Conservation (phyloP, 2,329 filamentous ascomycete species). For the Colletotrichum echinochloae region DNA sequence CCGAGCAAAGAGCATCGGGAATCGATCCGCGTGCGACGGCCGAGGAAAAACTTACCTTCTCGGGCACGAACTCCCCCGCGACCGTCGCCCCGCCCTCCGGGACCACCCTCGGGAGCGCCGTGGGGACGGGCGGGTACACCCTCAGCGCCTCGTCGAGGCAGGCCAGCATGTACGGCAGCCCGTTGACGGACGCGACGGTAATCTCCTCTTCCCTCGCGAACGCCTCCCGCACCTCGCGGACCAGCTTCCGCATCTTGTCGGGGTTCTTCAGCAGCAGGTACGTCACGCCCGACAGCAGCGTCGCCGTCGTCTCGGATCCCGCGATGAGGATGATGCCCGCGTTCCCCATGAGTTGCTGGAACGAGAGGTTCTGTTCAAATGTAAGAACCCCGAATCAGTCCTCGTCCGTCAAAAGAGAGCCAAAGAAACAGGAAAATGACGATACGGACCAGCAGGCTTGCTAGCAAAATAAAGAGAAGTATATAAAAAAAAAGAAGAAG, state of each 20-base stretch:
- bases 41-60: conserved; percentile 45
- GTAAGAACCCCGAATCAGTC: background rate
- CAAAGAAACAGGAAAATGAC: background rate
- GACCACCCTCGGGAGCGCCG: conserved; percentile 45
- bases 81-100: conserved; percentile 50
- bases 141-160: conserved; percentile 57
- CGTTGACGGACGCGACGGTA: conserved; percentile 46
- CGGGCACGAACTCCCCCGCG: conserved; percentile 48
- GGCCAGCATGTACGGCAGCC: conserved; percentile 54
- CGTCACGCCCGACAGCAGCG: conserved; percentile 45
- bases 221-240: conserved; percentile 52
- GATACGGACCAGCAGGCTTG: background rate
- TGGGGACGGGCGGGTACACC: conserved; percentile 50
- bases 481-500: too few species aligned
- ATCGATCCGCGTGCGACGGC: background rate
- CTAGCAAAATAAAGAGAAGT: too few species aligned
- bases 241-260: conserved; percentile 47
- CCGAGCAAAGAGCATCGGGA: background rate
- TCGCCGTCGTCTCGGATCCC: conserved; percentile 52
- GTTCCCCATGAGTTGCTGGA: conserved; percentile 39
- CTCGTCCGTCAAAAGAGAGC: background rate
- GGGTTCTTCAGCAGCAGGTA: conserved; percentile 50
- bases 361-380: conserved; percentile 13
- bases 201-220: conserved; percentile 54
- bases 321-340: conserved; percentile 45